These are phyloP conservation scores for Zoysia matrella DNA, from an alignment of 202 grass and related monocot genomes.

Conservation along the genomic window DNA sequence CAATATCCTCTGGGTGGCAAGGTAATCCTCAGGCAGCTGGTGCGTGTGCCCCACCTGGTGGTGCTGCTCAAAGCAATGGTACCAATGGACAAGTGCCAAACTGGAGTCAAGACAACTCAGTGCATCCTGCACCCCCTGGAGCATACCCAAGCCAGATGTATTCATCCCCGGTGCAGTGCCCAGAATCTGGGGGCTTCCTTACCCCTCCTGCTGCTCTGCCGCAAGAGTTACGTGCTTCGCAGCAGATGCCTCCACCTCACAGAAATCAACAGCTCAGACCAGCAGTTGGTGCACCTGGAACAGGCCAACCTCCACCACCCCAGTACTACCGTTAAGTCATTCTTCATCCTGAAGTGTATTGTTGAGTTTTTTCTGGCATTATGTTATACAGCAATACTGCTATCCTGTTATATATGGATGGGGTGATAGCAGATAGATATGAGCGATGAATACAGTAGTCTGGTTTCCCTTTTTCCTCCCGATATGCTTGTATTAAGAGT, in stretches of 20 bases:
- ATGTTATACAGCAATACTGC: slow-evolving; percentile 25
- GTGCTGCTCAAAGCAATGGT: slow-evolving; percentile 39
- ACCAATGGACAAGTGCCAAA: slow-evolving; percentile 42
- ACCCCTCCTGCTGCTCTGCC: slow-evolving; percentile 6
- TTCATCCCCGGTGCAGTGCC: slow-evolving; percentile 33
- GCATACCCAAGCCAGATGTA: slow-evolving; percentile 62
- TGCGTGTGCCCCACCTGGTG: slow-evolving; percentile 47
- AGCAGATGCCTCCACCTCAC: slow-evolving; percentile 56
- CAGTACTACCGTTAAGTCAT: slow-evolving; percentile 58
- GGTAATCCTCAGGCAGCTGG: slow-evolving; percentile 51
- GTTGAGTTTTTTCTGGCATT: neutral
- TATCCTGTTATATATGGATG: slow-evolving; percentile 11
- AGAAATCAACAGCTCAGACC: slow-evolving; percentile 56
- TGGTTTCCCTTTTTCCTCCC: neutral
- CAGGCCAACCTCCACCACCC: slow-evolving; percentile 51
- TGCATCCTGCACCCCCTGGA: slow-evolving; percentile 47
- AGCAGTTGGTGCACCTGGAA: slow-evolving; percentile 42
- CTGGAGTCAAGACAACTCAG: slow-evolving; percentile 60
- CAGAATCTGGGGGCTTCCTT: slow-evolving; percentile 45
- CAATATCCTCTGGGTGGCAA: slow-evolving; percentile 67
- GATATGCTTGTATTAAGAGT: neutral
- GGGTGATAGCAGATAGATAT: neutral
- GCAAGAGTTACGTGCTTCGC: slow-evolving; percentile 48
- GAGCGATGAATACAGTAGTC: neutral
- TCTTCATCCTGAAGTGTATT: slow-evolving; percentile 8